Evolutionary conservation across 2,329 filamentous ascomycete species (phyloP), one percentile per base, ranked within the genome.

Genomic region (Aspergillus sp.): DNA sequence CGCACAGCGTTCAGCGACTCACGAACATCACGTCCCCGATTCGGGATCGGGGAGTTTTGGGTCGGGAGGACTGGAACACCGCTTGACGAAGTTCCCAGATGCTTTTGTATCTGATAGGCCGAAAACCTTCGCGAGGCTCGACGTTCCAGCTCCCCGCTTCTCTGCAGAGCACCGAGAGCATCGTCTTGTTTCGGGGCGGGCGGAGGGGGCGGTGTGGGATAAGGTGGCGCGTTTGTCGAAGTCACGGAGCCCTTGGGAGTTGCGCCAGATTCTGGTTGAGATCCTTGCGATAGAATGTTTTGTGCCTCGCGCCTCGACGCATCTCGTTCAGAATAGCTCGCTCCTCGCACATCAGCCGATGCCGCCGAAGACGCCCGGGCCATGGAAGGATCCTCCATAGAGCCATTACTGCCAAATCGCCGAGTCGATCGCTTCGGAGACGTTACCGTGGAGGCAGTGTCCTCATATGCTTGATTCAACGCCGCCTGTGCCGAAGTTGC

Each of bases 91-190:
- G 88, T 85, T 10, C 94, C 94, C 2, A 98, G 82, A 70, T 96
- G 92, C 73, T 97, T 98, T 49, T 92, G 91, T 67, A 99, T 96
- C 72, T 99, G 95, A 73, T 98, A 99, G 56, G 92, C 90, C 2
- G 95, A 98, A 73, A 98, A 99, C 70, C 95, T 84, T 67, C 94
- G 85, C 13, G 95, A 99, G 0, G 95, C 95, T 73, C 95, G 86
- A 72, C 95, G 86, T 77, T 99, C 95, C 53, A 99, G 80, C 66
- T 97, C 93, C 19, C 94, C 94, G 36, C 93, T 93, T 75, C 92
- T 87, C 77, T 98, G 95, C 66, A 99, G 78, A 54, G 93, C 92
- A 52, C 92, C 92, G 55, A 99, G 81, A 5, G 95, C 95, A 80
- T 96, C 96, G 69, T 95, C 90, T 68, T 92, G 88, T 69, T 90